A percentile compares a stretch with the other conserved stretches of the same genome.
phyloP scores from a whole-genome alignment of 1,139 yeast genomes.

The Scheffersomyces stambukii region DNA sequence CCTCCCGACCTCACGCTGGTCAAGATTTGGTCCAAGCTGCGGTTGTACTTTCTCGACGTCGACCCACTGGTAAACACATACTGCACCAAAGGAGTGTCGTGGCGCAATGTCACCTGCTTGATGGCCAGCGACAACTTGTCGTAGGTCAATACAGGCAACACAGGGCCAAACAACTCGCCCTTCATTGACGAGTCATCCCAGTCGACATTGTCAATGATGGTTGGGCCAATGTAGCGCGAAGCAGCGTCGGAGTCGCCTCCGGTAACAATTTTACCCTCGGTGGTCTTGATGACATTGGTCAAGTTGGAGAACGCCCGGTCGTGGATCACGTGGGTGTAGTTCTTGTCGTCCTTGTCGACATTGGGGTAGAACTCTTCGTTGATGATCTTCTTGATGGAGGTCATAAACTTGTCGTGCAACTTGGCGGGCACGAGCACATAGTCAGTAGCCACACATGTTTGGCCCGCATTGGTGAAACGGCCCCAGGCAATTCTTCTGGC shows the following conservation, averaged over 20 bases:
- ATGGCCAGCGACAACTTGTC: constrained; percentile 46
- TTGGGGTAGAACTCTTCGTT: constrained; percentile 39
- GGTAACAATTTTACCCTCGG: constrained; percentile 57
- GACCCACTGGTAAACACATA: constrained; percentile 62
- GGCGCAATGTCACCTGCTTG: constrained; percentile 41
- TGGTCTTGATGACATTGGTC: constrained; percentile 35
- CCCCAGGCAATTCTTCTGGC: constrained; percentile 76
- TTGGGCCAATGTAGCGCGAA: constrained; percentile 64
- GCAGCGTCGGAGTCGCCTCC: constrained; percentile 51
- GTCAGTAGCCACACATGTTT: constrained; percentile 88
- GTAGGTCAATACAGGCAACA: constrained; percentile 69
- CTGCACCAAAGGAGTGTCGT: constrained; percentile 86
- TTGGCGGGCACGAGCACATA: constrained; percentile 64
- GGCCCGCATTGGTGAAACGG: constrained; percentile 79
- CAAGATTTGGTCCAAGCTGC: constrained; percentile 50
- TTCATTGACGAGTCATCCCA: constrained; percentile 72
- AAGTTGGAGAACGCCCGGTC: constrained; percentile 55
- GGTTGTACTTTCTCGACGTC: constrained; percentile 29
- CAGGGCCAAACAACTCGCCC: constrained; percentile 81
- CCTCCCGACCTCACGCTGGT: constrained; percentile 70
- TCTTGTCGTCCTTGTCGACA: constrained; percentile 25
- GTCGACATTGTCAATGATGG: constrained; percentile 56
- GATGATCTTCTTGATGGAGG: constrained; percentile 39
- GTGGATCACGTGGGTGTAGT: constrained; percentile 62
- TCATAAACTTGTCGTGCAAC: constrained; percentile 50